Conservation (phyloP, 352 stramenopile genomes). For the Phytophthora sojae region DNA sequence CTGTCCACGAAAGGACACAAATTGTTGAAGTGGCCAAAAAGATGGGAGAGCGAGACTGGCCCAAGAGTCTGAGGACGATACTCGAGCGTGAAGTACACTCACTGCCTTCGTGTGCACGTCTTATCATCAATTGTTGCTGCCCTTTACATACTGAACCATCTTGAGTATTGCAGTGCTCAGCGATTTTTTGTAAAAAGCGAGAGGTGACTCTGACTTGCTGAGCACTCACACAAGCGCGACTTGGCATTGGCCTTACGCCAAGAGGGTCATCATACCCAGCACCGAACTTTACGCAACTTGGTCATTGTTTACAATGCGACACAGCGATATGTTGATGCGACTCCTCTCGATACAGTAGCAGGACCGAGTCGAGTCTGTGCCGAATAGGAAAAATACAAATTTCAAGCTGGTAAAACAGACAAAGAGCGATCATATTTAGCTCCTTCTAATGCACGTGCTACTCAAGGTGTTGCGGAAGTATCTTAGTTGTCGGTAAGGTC, state of each 20-base stretch:
- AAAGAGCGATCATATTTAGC: conserved; percentile 13
- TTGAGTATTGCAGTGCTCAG: conserved; percentile 31
- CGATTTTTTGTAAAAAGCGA: conserved; percentile 30
- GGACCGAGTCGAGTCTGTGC: not conserved
- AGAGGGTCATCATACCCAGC: too few species aligned
- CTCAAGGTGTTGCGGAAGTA: conserved; percentile 8
- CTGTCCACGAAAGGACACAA: too few species aligned
- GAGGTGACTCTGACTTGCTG: too few species aligned
- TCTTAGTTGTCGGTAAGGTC: conserved; percentile 78
- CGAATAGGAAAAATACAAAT: conserved; percentile 2
- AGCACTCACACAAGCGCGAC: too few species aligned
- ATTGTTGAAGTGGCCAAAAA: too few species aligned
- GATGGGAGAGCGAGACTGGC: too few species aligned
- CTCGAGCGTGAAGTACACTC: conserved; percentile 26
- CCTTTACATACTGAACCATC: not conserved
- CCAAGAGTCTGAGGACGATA: conserved; percentile 22
- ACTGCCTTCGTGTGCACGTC: conserved; percentile 36
- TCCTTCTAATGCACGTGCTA: conserved; percentile 14
- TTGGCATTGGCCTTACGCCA: too few species aligned
- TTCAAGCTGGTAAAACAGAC: conserved; percentile 28
- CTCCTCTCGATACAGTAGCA: not conserved
- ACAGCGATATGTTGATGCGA: too few species aligned
- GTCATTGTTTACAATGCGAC: too few species aligned
- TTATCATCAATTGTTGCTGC: not conserved
- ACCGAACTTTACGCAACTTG: too few species aligned